A percentile compares a stretch with the other conserved stretches of the same genome.
Conservation (phyloP, 805 yeast genomes). For the Wickerhamiella parazyma region DNA sequence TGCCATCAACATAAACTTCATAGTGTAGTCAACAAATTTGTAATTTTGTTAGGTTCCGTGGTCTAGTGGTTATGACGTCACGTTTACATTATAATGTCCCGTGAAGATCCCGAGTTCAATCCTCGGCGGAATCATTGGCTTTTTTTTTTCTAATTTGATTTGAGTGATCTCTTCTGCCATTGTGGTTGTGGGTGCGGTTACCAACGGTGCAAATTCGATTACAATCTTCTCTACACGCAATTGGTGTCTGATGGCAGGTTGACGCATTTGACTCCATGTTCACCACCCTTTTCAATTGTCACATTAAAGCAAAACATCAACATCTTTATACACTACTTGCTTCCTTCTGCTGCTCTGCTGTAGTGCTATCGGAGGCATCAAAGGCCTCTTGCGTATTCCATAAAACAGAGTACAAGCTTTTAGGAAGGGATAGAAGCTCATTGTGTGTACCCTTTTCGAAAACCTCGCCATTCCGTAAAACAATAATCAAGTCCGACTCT, state of each 20-base stretch:
- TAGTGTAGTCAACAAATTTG: no score
- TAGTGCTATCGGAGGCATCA: slow-evolving; percentile 28
- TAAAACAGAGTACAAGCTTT: slow-evolving; percentile 59
- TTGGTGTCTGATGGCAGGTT: no score
- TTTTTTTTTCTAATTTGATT: neutral
- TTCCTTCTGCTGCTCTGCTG: no score
- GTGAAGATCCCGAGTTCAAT: slow-evolving; percentile 10
- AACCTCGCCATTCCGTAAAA: slow-evolving; percentile 62
- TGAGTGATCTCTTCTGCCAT: neutral
- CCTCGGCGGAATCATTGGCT: slow-evolving; percentile 8
- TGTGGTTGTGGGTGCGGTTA: no score
- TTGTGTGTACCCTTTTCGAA: slow-evolving; percentile 80
- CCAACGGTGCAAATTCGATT: no score
- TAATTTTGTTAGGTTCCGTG: slow-evolving; percentile 8
- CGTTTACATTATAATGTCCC: slow-evolving; percentile 8
- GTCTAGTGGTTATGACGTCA: slow-evolving; percentile 10
- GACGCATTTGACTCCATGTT: no score
- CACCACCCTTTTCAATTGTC: no score
- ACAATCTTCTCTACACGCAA: no score
- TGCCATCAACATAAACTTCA: no score
- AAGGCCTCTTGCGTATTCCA: slow-evolving; percentile 89
- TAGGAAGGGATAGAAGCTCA: slow-evolving; percentile 38
- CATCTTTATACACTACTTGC: no score
- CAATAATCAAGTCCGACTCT: slow-evolving; percentile 85
- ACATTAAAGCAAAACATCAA: no score